Evolutionary conservation across 1,284 basidiomycete genomes (phyloP), one percentile per base, ranked within the genome.

Genomic region (Apiotrichum gamsii): DNA sequence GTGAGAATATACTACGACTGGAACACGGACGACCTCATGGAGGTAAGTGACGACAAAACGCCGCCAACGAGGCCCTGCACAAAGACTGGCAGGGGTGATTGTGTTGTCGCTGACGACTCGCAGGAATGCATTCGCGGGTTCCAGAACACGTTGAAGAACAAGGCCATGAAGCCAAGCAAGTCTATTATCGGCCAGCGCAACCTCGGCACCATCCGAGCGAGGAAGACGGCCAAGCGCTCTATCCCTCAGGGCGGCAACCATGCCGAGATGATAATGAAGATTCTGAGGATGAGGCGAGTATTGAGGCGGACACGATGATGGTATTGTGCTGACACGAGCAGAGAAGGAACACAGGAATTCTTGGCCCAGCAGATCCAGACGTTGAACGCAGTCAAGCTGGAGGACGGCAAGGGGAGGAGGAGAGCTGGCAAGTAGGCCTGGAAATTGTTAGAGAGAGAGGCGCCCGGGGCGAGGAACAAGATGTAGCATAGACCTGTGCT

Each of bases 1-100:
- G 87, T 94, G 48, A 81, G 89, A 18, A 73, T 95, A 39, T 95
- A 93, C 71, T 95, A 95, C 62, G 91, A 96, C 65, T 90, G 87
- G 88, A 79, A 82, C 57, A 90, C 89, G 79, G 90, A 94, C 64
- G 84, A 83, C 14, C 75, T 93, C 30, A 93, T 93, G 90, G 89
- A 95, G 69, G 72, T 72, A 38, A 57, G 72, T 52, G 10, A 3
- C 25, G 8, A 33, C 5, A 24, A 23, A 9, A 25, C 6, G 33
- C n/a, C 25, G 11, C 25, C 25, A 28, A 11, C 25, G 25, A 6
- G 25, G 25, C 8, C 25, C 25, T 15, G 5, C 30, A n/a, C n/a
- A n/a, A n/a, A n/a, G n/a, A n/a, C n/a, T n/a, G n/a, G n/a, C n/a
- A n/a, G n/a, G n/a, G n/a, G n/a, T n/a, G n/a, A n/a, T n/a, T n/a